Base-by-base conservation (phyloP, 208 protist species). In the Trypanosoma theileri region DNA sequence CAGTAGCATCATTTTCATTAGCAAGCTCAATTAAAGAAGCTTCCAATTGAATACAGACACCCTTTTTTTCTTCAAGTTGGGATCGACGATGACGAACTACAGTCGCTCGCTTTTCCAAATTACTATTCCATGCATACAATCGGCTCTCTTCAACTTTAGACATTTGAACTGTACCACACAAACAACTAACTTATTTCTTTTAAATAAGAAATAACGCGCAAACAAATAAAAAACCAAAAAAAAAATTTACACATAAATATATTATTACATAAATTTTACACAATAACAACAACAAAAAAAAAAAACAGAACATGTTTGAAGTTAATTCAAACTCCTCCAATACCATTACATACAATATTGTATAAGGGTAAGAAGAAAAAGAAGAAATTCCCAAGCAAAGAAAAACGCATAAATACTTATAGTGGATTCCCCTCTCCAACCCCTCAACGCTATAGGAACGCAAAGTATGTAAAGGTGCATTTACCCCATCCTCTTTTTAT, bases 21-120 rank as follows among this genome's bases (percentile, higher is more conserved):
- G 61, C 54, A 65, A 87, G 66, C 35, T 82, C 68, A 22, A 73
- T 59, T 19, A 84, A 52, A 28, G 75, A 82, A 17, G 74, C 77
- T 61, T 84, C 82, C 4, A 78, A 52, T 59, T 77, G 60, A 11
- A 82, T 51, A 50, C 69, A 80, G 1, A 66, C 53, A 55, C 60
- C 63, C 21, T 54, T 72, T 48, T 66, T 69, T 12, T 68, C 61
- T 48, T 79, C 73, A 4, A 79, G 50, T 50, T 69, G 48, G 4
- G 31, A 35, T 9, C 62, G 54, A 64, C 64, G 61, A 59, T 26
- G 60, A 24, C 66, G 66, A 46, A 79, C 53, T 11, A 45, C 46
- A 40, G 31, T 22, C 19, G 64, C 52, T 8, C 73, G 59, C 45
- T 62, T 66, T 52, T 79, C 66, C 17, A 79, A 19, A 41, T 41